Percentiles rank a stretch among this genome's conserved stretches.
phyloP scores from a whole-genome alignment of 208 protist species.

The Wallacemonas sp. region DNA sequence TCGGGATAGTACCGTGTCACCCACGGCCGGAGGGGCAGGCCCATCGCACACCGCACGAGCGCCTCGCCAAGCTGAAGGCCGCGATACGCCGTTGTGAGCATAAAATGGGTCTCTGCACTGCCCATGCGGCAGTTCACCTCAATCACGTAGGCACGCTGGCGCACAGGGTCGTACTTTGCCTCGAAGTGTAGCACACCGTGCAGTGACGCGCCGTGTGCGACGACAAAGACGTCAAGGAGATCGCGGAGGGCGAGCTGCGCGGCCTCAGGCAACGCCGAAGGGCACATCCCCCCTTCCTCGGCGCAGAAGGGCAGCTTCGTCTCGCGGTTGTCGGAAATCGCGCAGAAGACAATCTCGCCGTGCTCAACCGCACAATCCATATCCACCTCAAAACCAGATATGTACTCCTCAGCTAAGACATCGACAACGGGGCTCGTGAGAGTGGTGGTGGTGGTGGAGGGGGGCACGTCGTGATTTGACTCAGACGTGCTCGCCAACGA shows the following conservation, averaged over 20 bases:
- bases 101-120: slow-evolving; percentile 77
- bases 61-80: slow-evolving; percentile 63
- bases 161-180: slow-evolving; percentile 70
- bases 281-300: slow-evolving; percentile 69
- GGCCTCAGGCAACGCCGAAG: slow-evolving; percentile 25
- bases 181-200: slow-evolving; percentile 84
- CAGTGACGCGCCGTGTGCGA: slow-evolving; percentile 25
- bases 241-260: slow-evolving; percentile 41
- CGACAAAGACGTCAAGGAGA: slow-evolving; percentile 49
- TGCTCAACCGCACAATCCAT: slow-evolving; percentile 75
- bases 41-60: slow-evolving; percentile 66
- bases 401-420: slow-evolving; percentile 76
- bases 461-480: not conserved
- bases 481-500: too few species aligned
- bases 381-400: slow-evolving; percentile 80
- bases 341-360: slow-evolving; percentile 52
- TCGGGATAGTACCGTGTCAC: slow-evolving; percentile 37
- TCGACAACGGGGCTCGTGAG: slow-evolving; percentile 12
- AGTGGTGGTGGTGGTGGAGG: not conserved
- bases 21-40: slow-evolving; percentile 37
- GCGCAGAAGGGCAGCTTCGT: slow-evolving; percentile 63
- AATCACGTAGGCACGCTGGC: slow-evolving; percentile 56
- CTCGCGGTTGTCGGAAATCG: slow-evolving; percentile 80
- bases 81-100: slow-evolving; percentile 59
- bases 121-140: slow-evolving; percentile 85